Base-by-base conservation (phyloP, 2,329 filamentous ascomycete genomes). In the Metarhizium sp. region DNA sequence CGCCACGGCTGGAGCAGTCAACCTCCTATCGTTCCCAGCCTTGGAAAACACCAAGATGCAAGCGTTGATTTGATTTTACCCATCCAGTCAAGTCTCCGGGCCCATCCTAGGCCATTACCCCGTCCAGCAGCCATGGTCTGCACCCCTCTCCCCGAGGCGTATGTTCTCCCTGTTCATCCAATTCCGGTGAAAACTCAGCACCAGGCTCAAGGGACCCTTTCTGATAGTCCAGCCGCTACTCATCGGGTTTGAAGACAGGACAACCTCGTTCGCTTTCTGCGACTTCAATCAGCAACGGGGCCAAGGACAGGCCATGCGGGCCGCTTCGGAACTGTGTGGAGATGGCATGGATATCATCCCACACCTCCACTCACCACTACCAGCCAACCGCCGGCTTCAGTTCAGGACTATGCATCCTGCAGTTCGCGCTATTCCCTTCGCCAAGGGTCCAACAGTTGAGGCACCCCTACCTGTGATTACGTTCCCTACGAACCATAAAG, bases 321-420 rank as follows among this genome's bases (percentile, higher is more conserved):
- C 42, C 53, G 53, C 49, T 40, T 47, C 48, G 53, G 40, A 55
- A 34, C 34, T 51, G 30, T 40, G 30, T 46, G 53, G 53, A 55
- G 49, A 30, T 34, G 18, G 43, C 46, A 50, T 50, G 30, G 46
- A 30, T 30, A 49, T 48, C 40, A 34, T 47, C 4, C 42, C 30
- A 25, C n/a, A 20, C 10, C 20, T 48, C 45, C 45, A 48, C 13
- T 30, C 18, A 16, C 25, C 43, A 46, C 43, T 4, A n/a, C 13
- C 45, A 29, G 45, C 20, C 45, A 16, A 45, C n/a, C 18, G 38
- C 42, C n/a, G n/a, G 16, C n/a, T 10, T 10, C 18, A 45, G 6
- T 43, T 10, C 6, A 25, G 43, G 43, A 20, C 8, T 20, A 25
- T 25, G 25, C 6, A 46, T 43, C 25, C 25, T 43, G n/a, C 11